These are phyloP conservation scores for Spiromastix sp. DNA, from an alignment of 2,329 filamentous ascomycete genomes.

Conservation along the genomic window DNA sequence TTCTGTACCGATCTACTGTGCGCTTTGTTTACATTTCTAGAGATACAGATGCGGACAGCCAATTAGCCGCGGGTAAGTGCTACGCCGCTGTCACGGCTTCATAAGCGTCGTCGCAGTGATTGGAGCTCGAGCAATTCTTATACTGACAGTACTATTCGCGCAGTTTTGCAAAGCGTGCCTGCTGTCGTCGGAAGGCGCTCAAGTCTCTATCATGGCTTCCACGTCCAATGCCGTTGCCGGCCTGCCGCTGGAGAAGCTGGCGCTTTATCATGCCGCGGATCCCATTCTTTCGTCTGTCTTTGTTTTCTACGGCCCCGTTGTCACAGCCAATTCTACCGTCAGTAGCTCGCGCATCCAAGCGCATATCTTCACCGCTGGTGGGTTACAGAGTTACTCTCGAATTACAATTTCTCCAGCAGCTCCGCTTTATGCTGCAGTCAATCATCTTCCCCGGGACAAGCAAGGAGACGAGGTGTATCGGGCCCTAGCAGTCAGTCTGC, in stretches of 20 bases:
- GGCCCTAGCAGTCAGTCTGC: constrained; percentile 80
- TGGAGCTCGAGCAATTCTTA: too few species aligned
- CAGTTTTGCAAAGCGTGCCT: too few species aligned
- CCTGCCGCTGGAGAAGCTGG: constrained; percentile 69
- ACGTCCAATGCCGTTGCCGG: constrained; percentile 64
- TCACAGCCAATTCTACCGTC: constrained; percentile 73
- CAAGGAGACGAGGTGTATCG: constrained; percentile 92
- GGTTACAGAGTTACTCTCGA: constrained; percentile 79
- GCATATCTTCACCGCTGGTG: constrained; percentile 82
- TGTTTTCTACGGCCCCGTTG: constrained; percentile 85
- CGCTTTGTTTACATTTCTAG: too few species aligned
- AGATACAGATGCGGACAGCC: too few species aligned
- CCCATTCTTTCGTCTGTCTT: constrained; percentile 69
- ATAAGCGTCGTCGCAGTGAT: too few species aligned
- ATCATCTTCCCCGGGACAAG: constrained; percentile 80
- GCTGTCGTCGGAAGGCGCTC: too few species aligned
- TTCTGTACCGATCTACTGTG: too few species aligned
- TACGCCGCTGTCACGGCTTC: too few species aligned
- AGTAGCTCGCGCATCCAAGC: constrained; percentile 92
- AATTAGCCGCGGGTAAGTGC: too few species aligned
- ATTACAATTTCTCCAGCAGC: constrained; percentile 90
- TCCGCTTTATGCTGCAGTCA: constrained; percentile 80
- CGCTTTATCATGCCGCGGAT: constrained; percentile 83
- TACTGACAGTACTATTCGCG: too few species aligned
- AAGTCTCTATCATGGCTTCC: constrained; percentile 77